A percentile compares a stretch with the other conserved stretches of the same genome.
These are phyloP conservation scores for Pleurotus eryngii DNA, from an alignment of 768 basidiomycete species.

Conservation along the genomic window DNA sequence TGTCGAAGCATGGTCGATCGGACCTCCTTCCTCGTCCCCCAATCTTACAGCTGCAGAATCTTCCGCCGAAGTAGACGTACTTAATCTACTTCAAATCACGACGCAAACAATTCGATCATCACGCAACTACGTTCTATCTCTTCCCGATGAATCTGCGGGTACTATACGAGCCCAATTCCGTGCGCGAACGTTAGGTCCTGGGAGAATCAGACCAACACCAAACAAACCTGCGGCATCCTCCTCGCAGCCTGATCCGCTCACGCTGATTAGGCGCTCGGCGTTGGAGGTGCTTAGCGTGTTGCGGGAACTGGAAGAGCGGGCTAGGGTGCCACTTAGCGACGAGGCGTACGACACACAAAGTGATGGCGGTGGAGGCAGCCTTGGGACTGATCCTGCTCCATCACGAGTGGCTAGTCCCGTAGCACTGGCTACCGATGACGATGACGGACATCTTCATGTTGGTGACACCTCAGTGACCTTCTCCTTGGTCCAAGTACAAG, in stretches of 20 bases:
- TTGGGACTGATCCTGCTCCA: too few species aligned
- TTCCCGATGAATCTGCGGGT: constrained; percentile 70
- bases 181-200: constrained; percentile 34
- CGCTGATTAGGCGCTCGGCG: constrained; percentile 70
- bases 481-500: constrained; percentile 67
- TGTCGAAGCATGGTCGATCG: constrained; percentile 59
- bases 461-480: constrained; percentile 69
- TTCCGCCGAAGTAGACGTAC: constrained; percentile 51
- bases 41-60: constrained; percentile 8
- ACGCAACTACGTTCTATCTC: constrained; percentile 77
- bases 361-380: constrained; percentile 44
- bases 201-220: constrained; percentile 2
- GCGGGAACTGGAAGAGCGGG: constrained; percentile 75
- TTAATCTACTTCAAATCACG: constrained; percentile 71
- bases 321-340: constrained; percentile 72
- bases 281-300: constrained; percentile 81
- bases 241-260: constrained; percentile 53
- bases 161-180: constrained; percentile 58
- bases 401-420: constrained; percentile 46
- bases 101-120: constrained; percentile 80
- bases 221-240: constrained; percentile 6
- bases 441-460: constrained; percentile 25
- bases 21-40: constrained; percentile 12
- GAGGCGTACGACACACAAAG: constrained; percentile 83
- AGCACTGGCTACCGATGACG: constrained; percentile 25